Evolutionary conservation across 225 moss, liverwort and hornwort species (phyloP).

Genomic region (Bryoerythrophyllum caledonicum): DNA sequence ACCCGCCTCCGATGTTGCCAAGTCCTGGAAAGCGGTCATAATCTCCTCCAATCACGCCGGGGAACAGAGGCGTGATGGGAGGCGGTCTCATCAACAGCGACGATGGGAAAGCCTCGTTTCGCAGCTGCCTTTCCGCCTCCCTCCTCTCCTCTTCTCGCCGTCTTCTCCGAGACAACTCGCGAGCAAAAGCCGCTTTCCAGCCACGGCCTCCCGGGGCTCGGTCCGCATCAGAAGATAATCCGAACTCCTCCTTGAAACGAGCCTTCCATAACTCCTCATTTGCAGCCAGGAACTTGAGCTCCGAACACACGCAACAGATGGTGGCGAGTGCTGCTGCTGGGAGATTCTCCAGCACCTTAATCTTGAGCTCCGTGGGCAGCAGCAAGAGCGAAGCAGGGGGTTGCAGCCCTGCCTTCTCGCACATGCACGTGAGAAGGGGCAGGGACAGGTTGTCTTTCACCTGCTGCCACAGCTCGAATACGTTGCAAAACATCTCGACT

Average conservation of each 20-base stretch:
- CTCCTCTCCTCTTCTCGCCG: conserved; percentile 82
- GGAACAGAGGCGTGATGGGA: conserved; percentile 51
- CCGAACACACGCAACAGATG: conserved; percentile 75
- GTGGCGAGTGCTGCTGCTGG: conserved; percentile 64
- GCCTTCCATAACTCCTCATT: conserved; percentile 85
- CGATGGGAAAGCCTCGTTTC: conserved; percentile 52
- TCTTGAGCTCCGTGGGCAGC: conserved; percentile 84
- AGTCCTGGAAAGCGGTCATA: conserved; percentile 62
- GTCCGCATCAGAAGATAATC: conserved; percentile 34
- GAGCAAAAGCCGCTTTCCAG: conserved; percentile 81
- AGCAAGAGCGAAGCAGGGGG: conserved; percentile 82
- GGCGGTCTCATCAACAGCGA: conserved; percentile 56
- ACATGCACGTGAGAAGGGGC: conserved; percentile 81
- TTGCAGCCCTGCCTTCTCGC: conserved; percentile 81
- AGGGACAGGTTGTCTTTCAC: conserved; percentile 91
- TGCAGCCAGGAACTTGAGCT: conserved; percentile 75
- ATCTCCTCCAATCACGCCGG: conserved; percentile 58
- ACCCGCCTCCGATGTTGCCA: conserved; percentile 44
- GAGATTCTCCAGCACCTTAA: conserved; percentile 77
- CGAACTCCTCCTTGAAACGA: conserved; percentile 70
- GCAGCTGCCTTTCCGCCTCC: conserved; percentile 67
- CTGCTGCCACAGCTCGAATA: conserved; percentile 93
- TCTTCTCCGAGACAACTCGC: conserved; percentile 62
- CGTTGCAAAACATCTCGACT: conserved; percentile 51
- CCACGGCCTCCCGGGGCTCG: conserved; percentile 68